Evolutionary conservation across 176 grass and related monocot species (phyloP).

Genomic region (Triticum timopheevii): DNA sequence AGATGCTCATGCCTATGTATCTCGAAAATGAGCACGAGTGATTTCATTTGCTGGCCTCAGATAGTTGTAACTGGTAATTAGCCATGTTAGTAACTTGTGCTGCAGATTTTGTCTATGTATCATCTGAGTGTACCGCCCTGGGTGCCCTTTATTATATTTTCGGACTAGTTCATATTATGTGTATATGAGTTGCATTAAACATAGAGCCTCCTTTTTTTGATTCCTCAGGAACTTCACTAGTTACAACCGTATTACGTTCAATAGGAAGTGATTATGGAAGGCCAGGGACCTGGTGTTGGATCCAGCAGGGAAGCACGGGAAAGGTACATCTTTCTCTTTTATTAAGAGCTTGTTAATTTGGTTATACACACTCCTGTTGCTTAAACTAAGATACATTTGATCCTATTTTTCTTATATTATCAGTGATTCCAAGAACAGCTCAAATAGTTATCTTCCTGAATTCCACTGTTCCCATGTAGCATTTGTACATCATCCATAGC

Average conservation of each 20-base stretch:
- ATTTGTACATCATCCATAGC: conserved; percentile 1
- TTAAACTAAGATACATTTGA: not conserved
- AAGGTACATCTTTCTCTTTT: conserved; percentile 53
- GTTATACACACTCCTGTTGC: not conserved
- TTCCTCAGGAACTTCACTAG: conserved; percentile 71
- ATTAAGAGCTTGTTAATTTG: not conserved
- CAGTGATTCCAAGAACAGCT: not conserved
- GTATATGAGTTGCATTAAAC: not conserved
- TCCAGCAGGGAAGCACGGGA: conserved; percentile 68
- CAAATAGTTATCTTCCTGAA: not conserved
- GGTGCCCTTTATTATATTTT: not conserved
- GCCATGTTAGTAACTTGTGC: conserved; percentile 2
- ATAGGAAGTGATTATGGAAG: conserved; percentile 84
- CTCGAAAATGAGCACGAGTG: not conserved
- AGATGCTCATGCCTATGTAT: conserved; percentile 13
- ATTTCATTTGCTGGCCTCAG: conserved; percentile 7
- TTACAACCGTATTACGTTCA: conserved; percentile 71
- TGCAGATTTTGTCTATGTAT: not conserved
- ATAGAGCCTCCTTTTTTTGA: conserved; percentile 1
- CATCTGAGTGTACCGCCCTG: not conserved
- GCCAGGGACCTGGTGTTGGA: conserved; percentile 88
- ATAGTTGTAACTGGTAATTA: not conserved
- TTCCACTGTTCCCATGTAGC: not conserved
- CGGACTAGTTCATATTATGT: not conserved
- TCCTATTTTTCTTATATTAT: not conserved